Percentiles rank a stretch among this genome's conserved stretches.
These are phyloP conservation scores for Magnolia changhungtana DNA, from an alignment of 164 flowering plant species.

Conservation along the genomic window DNA sequence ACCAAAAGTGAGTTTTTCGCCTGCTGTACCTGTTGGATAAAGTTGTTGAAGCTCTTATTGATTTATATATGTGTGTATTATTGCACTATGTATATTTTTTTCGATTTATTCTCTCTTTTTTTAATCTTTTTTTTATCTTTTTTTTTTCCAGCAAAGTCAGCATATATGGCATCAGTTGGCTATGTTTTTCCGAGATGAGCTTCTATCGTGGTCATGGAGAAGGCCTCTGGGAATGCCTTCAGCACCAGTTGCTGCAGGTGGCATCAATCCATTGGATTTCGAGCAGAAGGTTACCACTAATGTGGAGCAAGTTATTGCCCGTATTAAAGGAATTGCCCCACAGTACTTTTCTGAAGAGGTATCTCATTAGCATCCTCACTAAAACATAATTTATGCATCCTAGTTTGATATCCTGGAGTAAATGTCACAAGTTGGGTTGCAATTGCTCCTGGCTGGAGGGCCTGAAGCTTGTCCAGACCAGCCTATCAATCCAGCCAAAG, in stretches of 20 bases:
- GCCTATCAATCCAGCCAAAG: no score
- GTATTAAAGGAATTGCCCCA: conserved; percentile 61
- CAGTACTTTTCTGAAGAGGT: no score
- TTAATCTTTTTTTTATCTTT: no score
- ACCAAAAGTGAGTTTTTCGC: conserved; percentile 63
- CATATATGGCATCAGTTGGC: conserved; percentile 95
- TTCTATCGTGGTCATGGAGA: conserved; percentile 96
- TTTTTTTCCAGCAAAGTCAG: conserved; percentile 75
- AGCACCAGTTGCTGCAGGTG: conserved; percentile 54
- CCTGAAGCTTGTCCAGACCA: no score
- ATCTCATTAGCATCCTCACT: no score
- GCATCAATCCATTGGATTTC: conserved; percentile 64
- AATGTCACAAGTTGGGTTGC: no score
- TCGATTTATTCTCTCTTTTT: neutral
- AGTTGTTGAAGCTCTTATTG: neutral
- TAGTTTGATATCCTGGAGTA: no score
- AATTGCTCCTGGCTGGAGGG: no score
- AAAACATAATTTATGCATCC: no score
- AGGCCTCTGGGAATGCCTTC: conserved; percentile 70
- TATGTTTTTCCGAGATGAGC: conserved; percentile 99
- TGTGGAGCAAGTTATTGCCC: conserved; percentile 72
- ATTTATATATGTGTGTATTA: neutral
- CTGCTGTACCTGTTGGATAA: neutral
- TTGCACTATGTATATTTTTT: neutral
- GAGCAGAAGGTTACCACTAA: conserved; percentile 78